Evolutionary conservation across 768 basidiomycete genomes (phyloP).

Genomic region (Hygrophoropsis aurantiaca): DNA sequence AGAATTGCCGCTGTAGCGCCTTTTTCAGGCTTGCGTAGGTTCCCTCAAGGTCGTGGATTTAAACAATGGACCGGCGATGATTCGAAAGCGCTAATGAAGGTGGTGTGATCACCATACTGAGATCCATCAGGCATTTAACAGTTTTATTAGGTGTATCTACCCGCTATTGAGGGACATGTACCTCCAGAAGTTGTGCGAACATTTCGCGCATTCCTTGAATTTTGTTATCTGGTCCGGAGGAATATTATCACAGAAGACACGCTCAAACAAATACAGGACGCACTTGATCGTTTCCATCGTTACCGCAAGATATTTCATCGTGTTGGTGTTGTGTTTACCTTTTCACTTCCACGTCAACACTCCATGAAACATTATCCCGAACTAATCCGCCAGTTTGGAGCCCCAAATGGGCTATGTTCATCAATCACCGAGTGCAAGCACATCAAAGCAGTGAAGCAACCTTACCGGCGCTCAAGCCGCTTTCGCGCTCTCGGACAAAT

Average conservation of each 20-base stretch:
- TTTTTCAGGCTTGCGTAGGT: slow-evolving; percentile 28
- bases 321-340: slow-evolving; percentile 5
- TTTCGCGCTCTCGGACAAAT: slow-evolving; percentile 35
- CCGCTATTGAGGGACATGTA: slow-evolving; percentile 30
- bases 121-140: too few species aligned
- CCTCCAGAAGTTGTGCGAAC: slow-evolving; percentile 25
- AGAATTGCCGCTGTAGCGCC: slow-evolving; percentile 27
- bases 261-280: slow-evolving; percentile 10
- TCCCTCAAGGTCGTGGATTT: slow-evolving; percentile 29
- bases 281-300: slow-evolving; percentile 8
- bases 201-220: slow-evolving; percentile 25
- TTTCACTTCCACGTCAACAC: slow-evolving; percentile 26
- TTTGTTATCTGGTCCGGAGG: slow-evolving; percentile 21
- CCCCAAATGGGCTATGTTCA: slow-evolving; percentile 19
- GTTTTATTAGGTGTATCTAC: slow-evolving; percentile 33
- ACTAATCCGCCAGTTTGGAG: slow-evolving; percentile 18
- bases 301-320: slow-evolving; percentile 12
- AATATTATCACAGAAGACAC: slow-evolving; percentile 2
- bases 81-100: slow-evolving; percentile 35
- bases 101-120: too few species aligned
- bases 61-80: slow-evolving; percentile 39
- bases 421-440: slow-evolving; percentile 21
- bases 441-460: slow-evolving; percentile 22
- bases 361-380: slow-evolving; percentile 21
- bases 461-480: slow-evolving; percentile 31